Evolutionary conservation across 176 grass and related monocot species (phyloP).

Genomic region (Chloris gayana): DNA sequence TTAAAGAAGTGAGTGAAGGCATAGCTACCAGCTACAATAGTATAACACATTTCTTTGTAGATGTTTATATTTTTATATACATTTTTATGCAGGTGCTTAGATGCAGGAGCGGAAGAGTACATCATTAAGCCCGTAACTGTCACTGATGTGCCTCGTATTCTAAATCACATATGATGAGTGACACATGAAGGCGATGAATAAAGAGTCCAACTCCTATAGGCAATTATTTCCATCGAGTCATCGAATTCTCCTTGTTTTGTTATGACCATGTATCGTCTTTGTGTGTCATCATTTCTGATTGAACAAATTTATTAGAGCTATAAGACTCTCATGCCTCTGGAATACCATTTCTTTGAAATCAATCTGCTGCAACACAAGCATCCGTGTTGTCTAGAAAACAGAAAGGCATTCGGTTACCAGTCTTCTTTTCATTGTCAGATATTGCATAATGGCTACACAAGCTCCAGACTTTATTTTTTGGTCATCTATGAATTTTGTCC

Average conservation of each 20-base stretch:
- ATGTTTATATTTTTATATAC: neutral
- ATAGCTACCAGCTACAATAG: neutral
- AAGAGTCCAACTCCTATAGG: neutral
- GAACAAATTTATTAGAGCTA: too few species aligned
- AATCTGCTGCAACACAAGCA: too few species aligned
- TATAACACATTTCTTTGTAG: too few species aligned
- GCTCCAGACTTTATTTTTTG: too few species aligned
- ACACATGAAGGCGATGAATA: neutral
- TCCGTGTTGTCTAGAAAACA: too few species aligned
- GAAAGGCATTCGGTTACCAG: too few species aligned
- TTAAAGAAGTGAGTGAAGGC: neutral
- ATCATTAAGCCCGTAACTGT: neutral
- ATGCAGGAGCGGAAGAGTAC: slow-evolving; percentile 6
- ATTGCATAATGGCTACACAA: too few species aligned
- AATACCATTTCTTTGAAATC: too few species aligned
- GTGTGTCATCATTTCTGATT: too few species aligned
- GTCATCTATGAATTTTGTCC: too few species aligned
- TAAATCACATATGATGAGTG: neutral
- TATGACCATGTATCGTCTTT: neutral
- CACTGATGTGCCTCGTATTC: neutral
- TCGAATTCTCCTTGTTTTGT: neutral
- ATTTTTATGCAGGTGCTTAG: slow-evolving; percentile 14
- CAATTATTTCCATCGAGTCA: neutral
- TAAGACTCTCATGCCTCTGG: too few species aligned
- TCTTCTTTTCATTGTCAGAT: too few species aligned